phyloP scores from a whole-genome alignment of 2,329 filamentous ascomycete genomes.

The Neonectria sp. region DNA sequence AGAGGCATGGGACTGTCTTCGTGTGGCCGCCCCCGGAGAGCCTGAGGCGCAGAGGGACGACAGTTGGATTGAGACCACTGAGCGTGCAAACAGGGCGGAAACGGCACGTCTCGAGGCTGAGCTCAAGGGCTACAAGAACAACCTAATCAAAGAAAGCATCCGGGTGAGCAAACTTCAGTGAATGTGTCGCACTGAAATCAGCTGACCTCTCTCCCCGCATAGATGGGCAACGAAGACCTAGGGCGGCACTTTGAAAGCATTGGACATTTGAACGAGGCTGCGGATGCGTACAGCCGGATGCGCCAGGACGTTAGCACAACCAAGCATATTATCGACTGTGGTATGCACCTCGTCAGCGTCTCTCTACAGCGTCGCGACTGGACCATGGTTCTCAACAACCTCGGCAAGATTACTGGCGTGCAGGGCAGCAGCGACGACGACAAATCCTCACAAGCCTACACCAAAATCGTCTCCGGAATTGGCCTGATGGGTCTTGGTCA shows the following conservation, averaged over 20 bases:
- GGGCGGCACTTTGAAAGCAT: constrained; percentile 86
- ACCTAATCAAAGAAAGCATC: constrained; percentile 97
- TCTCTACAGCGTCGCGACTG: constrained; percentile 85
- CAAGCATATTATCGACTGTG: constrained; percentile 87
- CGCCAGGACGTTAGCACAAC: constrained; percentile 89
- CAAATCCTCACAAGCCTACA: constrained; percentile 62
- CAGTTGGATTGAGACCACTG: constrained; percentile 81
- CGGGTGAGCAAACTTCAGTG: constrained; percentile 70
- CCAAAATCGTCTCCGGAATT: constrained; percentile 68
- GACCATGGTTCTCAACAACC: constrained; percentile 73
- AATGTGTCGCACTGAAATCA: constrained; percentile 16
- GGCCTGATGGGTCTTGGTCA: constrained; percentile 63
- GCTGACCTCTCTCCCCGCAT: constrained; percentile 19
- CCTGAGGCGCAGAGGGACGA: constrained; percentile 77
- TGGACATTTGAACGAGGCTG: constrained; percentile 80
- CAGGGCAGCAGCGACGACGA: constrained; percentile 63
- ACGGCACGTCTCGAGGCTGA: constrained; percentile 85
- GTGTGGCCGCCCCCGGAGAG: constrained; percentile 75
- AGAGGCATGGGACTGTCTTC: constrained; percentile 76
- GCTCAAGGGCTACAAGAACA: constrained; percentile 95
- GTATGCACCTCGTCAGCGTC: constrained; percentile 83
- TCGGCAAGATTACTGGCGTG: constrained; percentile 74
- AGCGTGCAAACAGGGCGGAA: constrained; percentile 77
- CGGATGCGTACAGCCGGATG: constrained; percentile 88
- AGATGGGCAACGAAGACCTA: constrained; percentile 97